phyloP scores from a whole-genome alignment of 2,329 filamentous ascomycete genomes.

The Chalaropsis ovoidea region DNA sequence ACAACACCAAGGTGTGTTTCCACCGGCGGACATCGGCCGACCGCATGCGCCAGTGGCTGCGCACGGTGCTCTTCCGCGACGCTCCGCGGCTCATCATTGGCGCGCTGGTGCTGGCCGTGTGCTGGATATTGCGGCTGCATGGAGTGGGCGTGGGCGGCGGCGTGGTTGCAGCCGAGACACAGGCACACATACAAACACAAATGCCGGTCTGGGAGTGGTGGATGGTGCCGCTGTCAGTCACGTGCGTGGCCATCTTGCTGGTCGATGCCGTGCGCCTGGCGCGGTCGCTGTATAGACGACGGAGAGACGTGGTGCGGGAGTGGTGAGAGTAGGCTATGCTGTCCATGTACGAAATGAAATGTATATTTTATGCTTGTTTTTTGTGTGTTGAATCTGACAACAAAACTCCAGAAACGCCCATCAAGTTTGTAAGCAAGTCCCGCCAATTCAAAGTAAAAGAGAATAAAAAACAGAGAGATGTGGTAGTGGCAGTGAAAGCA shows the following conservation, averaged over 20 bases:
- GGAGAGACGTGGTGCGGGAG: background rate
- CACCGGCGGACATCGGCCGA: constrained; percentile 32
- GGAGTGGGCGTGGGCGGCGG: background rate
- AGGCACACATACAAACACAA: background rate
- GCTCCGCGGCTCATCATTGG: constrained; percentile 8
- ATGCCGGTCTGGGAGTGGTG: constrained; percentile 6
- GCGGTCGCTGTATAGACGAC: constrained; percentile 4
- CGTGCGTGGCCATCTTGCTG: background rate
- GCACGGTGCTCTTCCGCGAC: background rate
- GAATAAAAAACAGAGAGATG: constrained; percentile 14
- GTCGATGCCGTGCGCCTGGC: background rate
- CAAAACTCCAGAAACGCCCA: constrained; percentile 25
- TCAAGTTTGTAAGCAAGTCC: constrained; percentile 24
- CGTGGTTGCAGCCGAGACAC: background rate
- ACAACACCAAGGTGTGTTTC: constrained; percentile 40
- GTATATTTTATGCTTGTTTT: constrained; percentile 18
- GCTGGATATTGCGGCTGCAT: background rate
- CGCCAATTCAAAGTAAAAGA: constrained; percentile 20
- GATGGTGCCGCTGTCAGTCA: constrained; percentile 13
- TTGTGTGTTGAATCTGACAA: constrained; percentile 22
- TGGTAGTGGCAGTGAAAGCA: background rate
- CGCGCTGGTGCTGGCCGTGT: background rate
- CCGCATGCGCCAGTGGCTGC: constrained; percentile 3
- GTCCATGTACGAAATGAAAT: background rate
- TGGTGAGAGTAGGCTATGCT: constrained; percentile 1